Base-by-base conservation (phyloP, 2,329 filamentous ascomycete genomes). In the Pyrenophora seminiperda region DNA sequence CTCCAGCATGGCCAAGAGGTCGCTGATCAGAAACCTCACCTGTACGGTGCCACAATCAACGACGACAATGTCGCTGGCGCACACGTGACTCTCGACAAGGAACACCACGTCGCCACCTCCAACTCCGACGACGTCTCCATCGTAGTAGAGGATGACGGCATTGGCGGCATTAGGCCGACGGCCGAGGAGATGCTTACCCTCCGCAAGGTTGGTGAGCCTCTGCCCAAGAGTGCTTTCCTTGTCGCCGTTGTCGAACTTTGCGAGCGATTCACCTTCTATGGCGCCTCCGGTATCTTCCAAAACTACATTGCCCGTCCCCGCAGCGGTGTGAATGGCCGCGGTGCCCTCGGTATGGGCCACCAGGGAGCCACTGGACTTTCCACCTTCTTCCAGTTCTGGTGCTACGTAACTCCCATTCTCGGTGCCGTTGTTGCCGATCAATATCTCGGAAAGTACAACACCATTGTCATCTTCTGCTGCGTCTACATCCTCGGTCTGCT, bases 371-470 rank as follows among this genome's bases (percentile, higher is more conserved):
- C 77, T 42, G 76, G 75, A 46, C 65, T 79, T 7, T 75, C 72
- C 10, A 73, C 71, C 3, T 79, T 79, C 66, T 79, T 79, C 66
- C 70, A 73, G 59, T 72, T 73, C 51, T 73, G 67, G 68, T 73
- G 69, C 54, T 72, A 73, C 46, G 61, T 61, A 53, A 67, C 48
- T 38, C 55, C 42, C 7, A 56, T 53, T 41, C 36, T 47, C 7
- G 46, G 77, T 47, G 80, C 81, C 31, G 68, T 81, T 47, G 75
- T 80, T 27, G 87, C 88, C 27, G 88, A 91, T 75, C 82, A 85
- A 58, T 86, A 87, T 67, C 81, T 83, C 69, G 87, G 88, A 49
- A 85, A 86, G 56, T 90, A 84, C 77, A 83, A 83, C 67, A 89
- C 87, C 32, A 89, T 90, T 59, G 77, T 87, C 69, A 81, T 83